Base-by-base conservation (phyloP, 2,329 filamentous ascomycete genomes). In the Aspergillus hiratsukae region DNA sequence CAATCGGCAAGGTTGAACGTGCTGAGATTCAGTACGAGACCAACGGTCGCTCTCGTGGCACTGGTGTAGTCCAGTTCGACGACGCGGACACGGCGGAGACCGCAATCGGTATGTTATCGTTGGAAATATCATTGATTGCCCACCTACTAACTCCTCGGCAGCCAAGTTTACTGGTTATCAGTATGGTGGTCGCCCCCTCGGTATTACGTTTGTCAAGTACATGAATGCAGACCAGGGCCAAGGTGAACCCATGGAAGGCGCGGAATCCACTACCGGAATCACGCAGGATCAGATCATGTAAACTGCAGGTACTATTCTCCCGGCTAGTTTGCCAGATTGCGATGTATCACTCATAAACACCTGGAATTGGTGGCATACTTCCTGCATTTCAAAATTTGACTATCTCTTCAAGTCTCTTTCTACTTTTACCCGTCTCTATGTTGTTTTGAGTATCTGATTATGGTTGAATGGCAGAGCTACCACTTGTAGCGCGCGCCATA, bases 251-350 rank as follows among this genome's bases (percentile, higher is more conserved):
- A 96, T 97, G 91, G 92, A 97, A 64, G 90, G 87, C 35, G 86
- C 91, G 60, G 84, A 89, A 62, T 84, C 78, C 41, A 79, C 80
- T 27, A 75, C 81, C 51, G 88, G 87, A 59, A 77, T 96, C 71
- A 96, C 91, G n/a, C 94, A 97, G 76, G 93, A 97, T 72, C 92
- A 97, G 80, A 97, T 97, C 77, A 96, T 97, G 92, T 97, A 78
- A 78, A 55, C 41, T 37, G 31, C 21, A 58, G 61, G 31, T 45
- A 43, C 51, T 28, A 40, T 41, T 29, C 17, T 55, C 23, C 21
- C 40, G 40, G 51, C 23, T 52, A 46, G 29, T 57, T 46, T 49
- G 46, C 51, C 51, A 50, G 56, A 46, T 52, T 43, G 53, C 45
- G 53, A n/a, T 51, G 43, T 46, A 46, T 46, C 27, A 5, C 43